Base-by-base conservation (phyloP, 805 yeast species). In the Saccharomycopsis fermentans region DNA sequence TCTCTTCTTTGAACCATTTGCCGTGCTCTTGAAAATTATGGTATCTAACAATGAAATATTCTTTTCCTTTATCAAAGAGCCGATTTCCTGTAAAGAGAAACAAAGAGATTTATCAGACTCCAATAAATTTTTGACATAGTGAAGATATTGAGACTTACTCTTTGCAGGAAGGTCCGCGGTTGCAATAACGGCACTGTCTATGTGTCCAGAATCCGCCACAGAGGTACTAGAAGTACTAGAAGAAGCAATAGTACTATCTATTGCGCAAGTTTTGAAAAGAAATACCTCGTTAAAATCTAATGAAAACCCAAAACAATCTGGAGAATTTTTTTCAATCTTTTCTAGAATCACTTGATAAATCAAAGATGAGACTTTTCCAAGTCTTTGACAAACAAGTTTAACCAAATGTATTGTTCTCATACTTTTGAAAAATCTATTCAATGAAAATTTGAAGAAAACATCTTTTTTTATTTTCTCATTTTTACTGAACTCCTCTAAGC, bases 321-420 rank as follows among this genome's bases (percentile, higher is more conserved):
- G 80, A 4, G 85, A 78, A 54, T 72, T 73, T 62, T 73, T 76
- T 68, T 90, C 97, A 19, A 87, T 74, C 43, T 78, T 67, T 17
- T 70, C 63, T 59, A 94, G 76, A 3, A 84, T 81, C 11, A 76
- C 69, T 52, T 75, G 74, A 67, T 87, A 92, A 11, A 94, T 77
- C 51, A 75, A 70, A 0, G 94, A 77, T 0, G 95, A 76, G 1
- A 86, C 69, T 6, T 77, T 71, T 2, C 98, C 98, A 35, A 90
- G 70, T 57, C 89, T 77, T 52, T 86, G 84, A 34, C 77, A 74
- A 14, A 85, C 86, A 55, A 86, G 76, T 36, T 80, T 80, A 0
- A 75, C 80, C 16, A 94, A 74, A 63, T 86, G 86, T 52, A 73
- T 69, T 11, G 86, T 77, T 63, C 97, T 78, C 65, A 84, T 76